A percentile compares a stretch with the other conserved stretches of the same genome.
Evolutionary conservation across 306 rosid species (phyloP).

Genomic region (Parietaria judaica): DNA sequence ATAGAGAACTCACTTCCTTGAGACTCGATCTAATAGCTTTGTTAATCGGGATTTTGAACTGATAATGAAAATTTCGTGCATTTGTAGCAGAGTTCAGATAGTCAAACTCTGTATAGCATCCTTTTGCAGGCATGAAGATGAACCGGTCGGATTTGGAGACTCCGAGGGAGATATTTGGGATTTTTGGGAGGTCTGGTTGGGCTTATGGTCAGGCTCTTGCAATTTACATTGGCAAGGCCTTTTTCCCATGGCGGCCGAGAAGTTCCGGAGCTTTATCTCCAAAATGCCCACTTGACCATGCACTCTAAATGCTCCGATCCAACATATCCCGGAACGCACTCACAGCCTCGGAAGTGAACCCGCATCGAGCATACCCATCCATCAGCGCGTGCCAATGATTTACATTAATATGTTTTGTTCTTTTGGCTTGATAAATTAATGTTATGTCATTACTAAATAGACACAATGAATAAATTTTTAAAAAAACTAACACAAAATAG

Average conservation of each 20-base stretch:
- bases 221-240: constrained; percentile 78
- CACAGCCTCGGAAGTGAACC: no score
- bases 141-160: constrained; percentile 33
- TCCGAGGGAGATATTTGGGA: constrained; percentile 27
- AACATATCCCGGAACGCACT: no score
- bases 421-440: no score
- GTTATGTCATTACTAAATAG: no score
- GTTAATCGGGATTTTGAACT: not conserved
- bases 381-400: no score
- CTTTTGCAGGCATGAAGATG: constrained; percentile 46
- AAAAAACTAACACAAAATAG: no score
- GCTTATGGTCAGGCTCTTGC: constrained; percentile 85
- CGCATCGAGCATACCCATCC: no score
- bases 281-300: no score
- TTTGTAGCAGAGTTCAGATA: constrained; percentile 40
- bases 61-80: not conserved
- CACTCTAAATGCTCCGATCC: no score
- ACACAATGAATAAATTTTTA: no score
- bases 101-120: constrained; percentile 53
- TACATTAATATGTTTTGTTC: no score
- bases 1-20: no score
- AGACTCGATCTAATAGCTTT: not conserved
- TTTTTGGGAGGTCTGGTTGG: constrained; percentile 65
- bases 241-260: constrained; percentile 74
- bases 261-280: constrained; percentile 23